Evolutionary conservation across 129 eudicot species (phyloP).

Genomic region (Centaurea solstitialis): DNA sequence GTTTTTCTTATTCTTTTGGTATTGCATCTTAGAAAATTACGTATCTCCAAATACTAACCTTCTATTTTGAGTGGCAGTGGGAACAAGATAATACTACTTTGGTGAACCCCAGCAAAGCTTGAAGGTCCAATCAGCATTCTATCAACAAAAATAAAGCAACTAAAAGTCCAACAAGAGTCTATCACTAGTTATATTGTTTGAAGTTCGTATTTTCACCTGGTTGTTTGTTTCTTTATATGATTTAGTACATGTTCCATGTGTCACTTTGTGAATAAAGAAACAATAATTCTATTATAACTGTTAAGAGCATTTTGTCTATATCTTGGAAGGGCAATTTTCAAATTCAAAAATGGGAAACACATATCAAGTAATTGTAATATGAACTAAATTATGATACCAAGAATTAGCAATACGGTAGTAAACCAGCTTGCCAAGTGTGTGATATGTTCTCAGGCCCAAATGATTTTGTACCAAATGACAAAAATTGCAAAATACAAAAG

Average conservation of each 20-base stretch:
- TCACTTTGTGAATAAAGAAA: too few species aligned
- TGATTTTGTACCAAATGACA: too few species aligned
- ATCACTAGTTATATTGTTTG: too few species aligned
- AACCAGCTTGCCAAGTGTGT: neutral
- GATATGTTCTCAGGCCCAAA: too few species aligned
- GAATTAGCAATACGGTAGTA: neutral
- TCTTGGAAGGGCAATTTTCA: neutral
- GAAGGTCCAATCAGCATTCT: neutral
- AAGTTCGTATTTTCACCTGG: too few species aligned
- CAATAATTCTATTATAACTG: neutral
- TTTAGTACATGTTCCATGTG: neutral
- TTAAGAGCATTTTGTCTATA: too few species aligned
- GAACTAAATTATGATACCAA: neutral
- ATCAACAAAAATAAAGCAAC: neutral
- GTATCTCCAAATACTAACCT: neutral
- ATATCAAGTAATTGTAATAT: neutral
- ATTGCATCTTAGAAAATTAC: too few species aligned
- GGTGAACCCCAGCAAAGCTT: neutral
- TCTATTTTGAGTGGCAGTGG: slow-evolving; percentile 20
- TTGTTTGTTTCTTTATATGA: neutral
- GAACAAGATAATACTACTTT: slow-evolving; percentile 7
- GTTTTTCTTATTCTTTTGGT: too few species aligned
- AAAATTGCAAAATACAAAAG: too few species aligned
- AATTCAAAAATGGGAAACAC: neutral
- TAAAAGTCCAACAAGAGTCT: neutral